Evolutionary conservation across 1,139 yeast species (phyloP), one percentile per base, ranked within the genome.

Genomic region (Zygosaccharomyces pseudobailii): DNA sequence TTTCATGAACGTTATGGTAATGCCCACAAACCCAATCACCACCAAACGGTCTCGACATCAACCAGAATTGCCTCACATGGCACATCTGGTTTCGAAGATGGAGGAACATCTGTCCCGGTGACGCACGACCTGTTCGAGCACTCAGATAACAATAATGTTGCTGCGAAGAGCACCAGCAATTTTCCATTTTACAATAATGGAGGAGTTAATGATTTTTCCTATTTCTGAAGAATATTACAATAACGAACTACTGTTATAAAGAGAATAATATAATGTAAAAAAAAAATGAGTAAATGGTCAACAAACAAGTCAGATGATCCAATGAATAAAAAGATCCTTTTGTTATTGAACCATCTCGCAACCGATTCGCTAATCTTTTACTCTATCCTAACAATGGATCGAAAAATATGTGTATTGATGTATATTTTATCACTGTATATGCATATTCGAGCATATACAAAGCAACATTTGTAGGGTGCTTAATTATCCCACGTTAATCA

Each of bases 161-260:
- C 41, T 27, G 24, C 40, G 13, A 28, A 38, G 28, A 38, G 21
- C 20, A 21, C 41, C 20, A 24, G 17, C 22, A 38, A 19, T 38
- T 27, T 38, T 27, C 41, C 41, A 6, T 38, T 38, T 38, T 38
- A 28, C 17, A 32, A 27, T 9, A 38, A 31, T 10, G 41, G 32
- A 28, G 41, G 32, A 38, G 10, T 27, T 28, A 28, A 28, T 23
- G 41, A 38, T 38, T 30, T 32, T 32, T 43, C 36, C 19, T 40
- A 35, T 24, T 28, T 35, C 35, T 40, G 30, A 19, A 25, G 20
- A 34, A 21, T n/a, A n/a, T 23, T 34, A 22, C 9, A 21, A 36
- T 10, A 36, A 36, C 6, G 23, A 36, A 36, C 23, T 13, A 13
- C 17, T 13, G 17, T 35, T 21, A 21, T 35, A 9, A 17, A 6